These are phyloP conservation scores for Syncephalastrum racemosum DNA, from an alignment of 371 early-diverging fungal species.

Conservation along the genomic window DNA sequence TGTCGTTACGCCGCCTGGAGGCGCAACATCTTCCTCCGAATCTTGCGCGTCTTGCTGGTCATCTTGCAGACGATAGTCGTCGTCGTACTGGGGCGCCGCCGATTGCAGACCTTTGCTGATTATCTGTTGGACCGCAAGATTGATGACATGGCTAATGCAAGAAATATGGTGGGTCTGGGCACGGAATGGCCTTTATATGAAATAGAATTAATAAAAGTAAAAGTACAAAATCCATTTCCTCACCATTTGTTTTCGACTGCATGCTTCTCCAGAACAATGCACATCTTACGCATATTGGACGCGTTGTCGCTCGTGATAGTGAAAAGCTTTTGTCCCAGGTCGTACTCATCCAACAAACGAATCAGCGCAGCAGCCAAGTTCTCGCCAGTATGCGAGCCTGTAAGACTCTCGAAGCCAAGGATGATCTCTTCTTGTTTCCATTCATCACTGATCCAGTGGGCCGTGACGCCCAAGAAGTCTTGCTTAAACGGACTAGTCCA, in stretches of 20 bases:
- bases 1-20: no score
- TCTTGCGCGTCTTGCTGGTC: background rate
- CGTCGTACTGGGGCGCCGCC: no score
- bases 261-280: conserved; percentile 6
- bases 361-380: conserved; percentile 15
- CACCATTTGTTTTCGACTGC: background rate
- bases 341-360: conserved; percentile 14
- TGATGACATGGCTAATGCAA: conserved; percentile 24
- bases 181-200: background rate
- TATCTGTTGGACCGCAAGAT: conserved; percentile 25
- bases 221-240: no score
- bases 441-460: conserved; percentile 21
- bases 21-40: no score
- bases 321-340: conserved; percentile 12
- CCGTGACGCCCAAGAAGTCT: conserved; percentile 19
- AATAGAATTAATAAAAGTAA: no score
- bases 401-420: conserved; percentile 18
- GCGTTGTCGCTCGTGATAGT: conserved; percentile 28
- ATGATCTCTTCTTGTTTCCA: conserved; percentile 19
- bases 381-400: conserved; percentile 18
- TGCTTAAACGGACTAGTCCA: conserved; percentile 21
- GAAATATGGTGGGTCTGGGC: conserved; percentile 14
- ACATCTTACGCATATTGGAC: conserved; percentile 23
- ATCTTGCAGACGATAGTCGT: conserved; percentile 3
- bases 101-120: conserved; percentile 18